phyloP scores from a whole-genome alignment of 345 rosid genomes.

The Corchorus olitorius region DNA sequence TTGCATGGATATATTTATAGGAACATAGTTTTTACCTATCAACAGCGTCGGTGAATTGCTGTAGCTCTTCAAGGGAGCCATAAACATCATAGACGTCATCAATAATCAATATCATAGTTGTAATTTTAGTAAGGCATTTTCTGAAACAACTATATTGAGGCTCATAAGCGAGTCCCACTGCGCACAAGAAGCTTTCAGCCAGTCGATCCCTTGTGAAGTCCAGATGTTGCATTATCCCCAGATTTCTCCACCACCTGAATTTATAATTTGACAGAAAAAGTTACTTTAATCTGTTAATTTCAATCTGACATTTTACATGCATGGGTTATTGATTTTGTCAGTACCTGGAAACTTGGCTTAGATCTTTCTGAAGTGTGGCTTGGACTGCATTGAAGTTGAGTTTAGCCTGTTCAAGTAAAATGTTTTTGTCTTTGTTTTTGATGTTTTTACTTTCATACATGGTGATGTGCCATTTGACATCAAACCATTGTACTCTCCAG shows the following conservation, averaged over 20 bases:
- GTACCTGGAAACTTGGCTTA: slow-evolving; percentile 46
- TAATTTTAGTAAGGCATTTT: slow-evolving; percentile 46
- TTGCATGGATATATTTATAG: too few species aligned
- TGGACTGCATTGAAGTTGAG: slow-evolving; percentile 50
- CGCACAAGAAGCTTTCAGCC: slow-evolving; percentile 51
- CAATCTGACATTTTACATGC: not conserved
- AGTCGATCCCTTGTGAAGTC: slow-evolving; percentile 49
- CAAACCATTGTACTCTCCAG: slow-evolving; percentile 51
- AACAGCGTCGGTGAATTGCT: slow-evolving; percentile 49
- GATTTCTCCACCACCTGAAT: slow-evolving; percentile 58
- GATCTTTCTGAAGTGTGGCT: slow-evolving; percentile 47
- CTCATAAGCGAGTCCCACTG: slow-evolving; percentile 42
- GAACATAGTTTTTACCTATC: too few species aligned
- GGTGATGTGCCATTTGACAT: slow-evolving; percentile 47
- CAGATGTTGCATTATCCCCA: slow-evolving; percentile 37
- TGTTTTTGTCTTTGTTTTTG: not conserved
- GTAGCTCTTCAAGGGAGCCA: slow-evolving; percentile 51
- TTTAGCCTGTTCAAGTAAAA: slow-evolving; percentile 39
- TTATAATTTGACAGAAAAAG: not conserved
- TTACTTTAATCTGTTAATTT: not conserved
- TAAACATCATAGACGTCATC: slow-evolving; percentile 61
- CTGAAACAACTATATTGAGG: slow-evolving; percentile 37
- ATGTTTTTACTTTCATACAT: slow-evolving; percentile 19
- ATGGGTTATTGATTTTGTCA: not conserved
- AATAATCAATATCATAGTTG: slow-evolving; percentile 38